Conservation (phyloP, 192 early-diverging fungal genomes). For the Spizellomyces punctatus region DNA sequence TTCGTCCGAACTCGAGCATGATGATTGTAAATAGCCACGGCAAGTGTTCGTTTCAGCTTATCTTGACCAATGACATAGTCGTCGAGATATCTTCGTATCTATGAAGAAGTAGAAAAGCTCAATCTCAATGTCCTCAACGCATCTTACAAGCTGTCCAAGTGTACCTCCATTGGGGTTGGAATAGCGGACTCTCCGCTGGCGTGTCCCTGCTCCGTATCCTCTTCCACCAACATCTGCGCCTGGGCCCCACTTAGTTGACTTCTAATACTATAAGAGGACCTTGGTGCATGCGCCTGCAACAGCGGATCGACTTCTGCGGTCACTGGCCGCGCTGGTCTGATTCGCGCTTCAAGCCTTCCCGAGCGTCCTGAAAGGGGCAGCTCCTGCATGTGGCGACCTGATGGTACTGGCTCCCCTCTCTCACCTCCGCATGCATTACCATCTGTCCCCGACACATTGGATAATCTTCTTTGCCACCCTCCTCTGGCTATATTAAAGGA, state of each 20-base stretch:
- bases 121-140: neutral
- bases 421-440: no score
- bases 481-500: no score
- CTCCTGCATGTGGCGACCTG: no score
- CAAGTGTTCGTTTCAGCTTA: constrained; percentile 76
- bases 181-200: constrained; percentile 3
- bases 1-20: constrained; percentile 78
- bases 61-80: constrained; percentile 89
- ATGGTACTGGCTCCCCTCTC: no score
- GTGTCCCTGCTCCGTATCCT: neutral
- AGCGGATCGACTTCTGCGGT: no score
- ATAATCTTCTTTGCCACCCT: no score
- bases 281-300: neutral
- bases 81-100: constrained; percentile 54
- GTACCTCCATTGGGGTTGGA: constrained; percentile 14
- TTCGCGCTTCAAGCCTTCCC: no score
- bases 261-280: neutral
- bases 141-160: neutral
- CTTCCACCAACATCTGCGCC: constrained; percentile 10
- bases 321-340: no score
- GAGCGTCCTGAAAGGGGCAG: no score
- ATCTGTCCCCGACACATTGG: no score
- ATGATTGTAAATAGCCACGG: constrained; percentile 87
- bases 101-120: neutral
- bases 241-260: constrained; percentile 10